These are phyloP conservation scores for Fusarium anthophilum DNA, from an alignment of 2,329 filamentous ascomycete species.

Conservation along the genomic window DNA sequence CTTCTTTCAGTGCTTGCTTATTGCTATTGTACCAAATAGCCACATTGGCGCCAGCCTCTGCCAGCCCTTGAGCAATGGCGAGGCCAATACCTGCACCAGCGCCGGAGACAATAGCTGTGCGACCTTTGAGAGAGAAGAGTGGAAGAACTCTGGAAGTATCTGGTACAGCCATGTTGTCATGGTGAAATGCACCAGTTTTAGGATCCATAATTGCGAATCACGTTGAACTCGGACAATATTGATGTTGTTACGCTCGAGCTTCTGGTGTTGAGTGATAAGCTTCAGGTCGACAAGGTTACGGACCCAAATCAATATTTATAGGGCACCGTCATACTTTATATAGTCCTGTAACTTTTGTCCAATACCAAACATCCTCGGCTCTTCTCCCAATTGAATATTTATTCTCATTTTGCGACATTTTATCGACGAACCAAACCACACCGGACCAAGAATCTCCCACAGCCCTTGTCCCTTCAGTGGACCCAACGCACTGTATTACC, in stretches of 20 bases:
- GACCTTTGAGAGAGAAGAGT: constrained; percentile 75
- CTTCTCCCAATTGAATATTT: constrained; percentile 4
- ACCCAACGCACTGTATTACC: constrained; percentile 5
- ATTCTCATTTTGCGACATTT: constrained; percentile 30
- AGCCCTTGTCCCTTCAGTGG: constrained; percentile 25
- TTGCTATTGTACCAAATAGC: constrained; percentile 79
- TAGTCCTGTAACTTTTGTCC: constrained; percentile 7
- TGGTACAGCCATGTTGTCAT: constrained; percentile 63
- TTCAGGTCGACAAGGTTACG: constrained; percentile 8
- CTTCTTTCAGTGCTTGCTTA: constrained; percentile 68
- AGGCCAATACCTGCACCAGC: constrained; percentile 74
- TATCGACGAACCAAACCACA: constrained; percentile 25
- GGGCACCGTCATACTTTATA: constrained; percentile 15
- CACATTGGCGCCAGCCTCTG: constrained; percentile 77
- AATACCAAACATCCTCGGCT: constrained; percentile 14
- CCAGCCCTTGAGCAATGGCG: constrained; percentile 69
- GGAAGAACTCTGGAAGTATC: constrained; percentile 64
- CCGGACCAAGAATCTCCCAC: constrained; percentile 7
- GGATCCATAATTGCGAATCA: constrained; percentile 50
- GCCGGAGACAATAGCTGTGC: constrained; percentile 75
- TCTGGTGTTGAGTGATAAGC: background rate
- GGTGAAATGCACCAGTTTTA: constrained; percentile 62
- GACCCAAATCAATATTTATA: background rate
- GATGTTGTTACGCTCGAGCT: background rate
- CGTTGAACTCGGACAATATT: background rate